These are phyloP conservation scores for Ustilago trichophora DNA, from an alignment of 1,284 basidiomycete genomes.

Conservation along the genomic window DNA sequence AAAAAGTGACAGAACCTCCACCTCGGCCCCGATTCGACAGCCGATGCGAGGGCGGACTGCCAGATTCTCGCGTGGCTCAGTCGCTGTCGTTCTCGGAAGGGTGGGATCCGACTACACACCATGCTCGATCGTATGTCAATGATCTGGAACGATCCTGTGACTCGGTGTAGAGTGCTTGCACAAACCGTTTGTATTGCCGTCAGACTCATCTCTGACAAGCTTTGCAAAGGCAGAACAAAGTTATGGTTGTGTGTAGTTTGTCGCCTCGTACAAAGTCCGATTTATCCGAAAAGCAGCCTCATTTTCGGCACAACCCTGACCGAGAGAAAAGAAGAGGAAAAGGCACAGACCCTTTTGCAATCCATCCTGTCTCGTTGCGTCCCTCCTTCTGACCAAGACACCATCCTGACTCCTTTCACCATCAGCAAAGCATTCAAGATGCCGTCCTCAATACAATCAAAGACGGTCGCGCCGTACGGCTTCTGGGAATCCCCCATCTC, in stretches of 20 bases:
- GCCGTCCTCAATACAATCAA: constrained; percentile 10
- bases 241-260: no score
- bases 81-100: no score
- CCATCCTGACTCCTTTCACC: not conserved
- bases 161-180: no score
- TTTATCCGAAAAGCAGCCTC: not conserved
- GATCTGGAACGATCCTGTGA: no score
- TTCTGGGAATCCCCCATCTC: constrained; percentile 73
- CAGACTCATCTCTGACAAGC: no score
- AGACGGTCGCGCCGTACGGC: constrained; percentile 55
- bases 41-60: no score
- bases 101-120: no score
- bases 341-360: constrained; percentile 21
- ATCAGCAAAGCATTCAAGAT: not conserved
- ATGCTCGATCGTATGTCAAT: no score
- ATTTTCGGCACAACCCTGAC: constrained; percentile 4
- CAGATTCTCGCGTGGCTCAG: no score
- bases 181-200: no score
- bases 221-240: no score
- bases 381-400: not conserved
- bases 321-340: not conserved
- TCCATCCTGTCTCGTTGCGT: not conserved
- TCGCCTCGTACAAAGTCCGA: no score
- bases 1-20: constrained; percentile 14
- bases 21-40: constrained; percentile 7